Evolutionary conservation across 768 basidiomycete genomes (phyloP), one percentile per base, ranked within the genome.

Genomic region (Lactarius hatsudake): DNA sequence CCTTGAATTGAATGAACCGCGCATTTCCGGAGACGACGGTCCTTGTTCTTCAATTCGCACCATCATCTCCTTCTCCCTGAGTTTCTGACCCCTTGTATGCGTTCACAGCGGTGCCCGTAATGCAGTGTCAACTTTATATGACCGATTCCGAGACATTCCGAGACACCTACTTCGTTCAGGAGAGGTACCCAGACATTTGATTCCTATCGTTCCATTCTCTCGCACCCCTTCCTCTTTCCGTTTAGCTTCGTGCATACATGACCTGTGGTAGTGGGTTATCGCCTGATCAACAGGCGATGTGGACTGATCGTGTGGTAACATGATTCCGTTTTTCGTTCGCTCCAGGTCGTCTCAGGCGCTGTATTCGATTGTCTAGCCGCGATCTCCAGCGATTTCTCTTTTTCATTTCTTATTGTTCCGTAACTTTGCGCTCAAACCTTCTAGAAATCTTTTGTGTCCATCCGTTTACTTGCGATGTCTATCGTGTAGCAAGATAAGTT

Each of bases 401-500:
- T 51, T 58, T 20, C 28, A 40, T 15, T 10, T 54, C 42, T 12
- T n/a, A 17, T 20, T 15, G 18, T 23, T 28, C 40, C 30, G 28
- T 55, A 10, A 51, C 30, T 23, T 55, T 55, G 40, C 58, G 28
- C 53, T 23, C 32, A 28, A 59, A 15, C 28, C 30, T 42, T 20
- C 26, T 34, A 15, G 58, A 51, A 58, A 30, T 20, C 18, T 48
- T 34, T 40, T 48, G 34, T 56, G 36, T 55, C 34, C 20, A 59
- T 28, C 54, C 23, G 20, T 53, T 60, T 51, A 60, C 53, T 30
- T 63, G n/a, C 53, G 53, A 63, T 63, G 62, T 36, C 23, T 55
- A 67, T 67, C 61, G 62, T 28, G 55, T 57, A 20, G 42, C 57
- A 48, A 40, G 53, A 64, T 64, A 18, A 28, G 18, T 61, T 59